Evolutionary conservation across 164 flowering plant genomes (phyloP), one percentile per base, ranked within the genome.

Genomic region (Annona squamosa): DNA sequence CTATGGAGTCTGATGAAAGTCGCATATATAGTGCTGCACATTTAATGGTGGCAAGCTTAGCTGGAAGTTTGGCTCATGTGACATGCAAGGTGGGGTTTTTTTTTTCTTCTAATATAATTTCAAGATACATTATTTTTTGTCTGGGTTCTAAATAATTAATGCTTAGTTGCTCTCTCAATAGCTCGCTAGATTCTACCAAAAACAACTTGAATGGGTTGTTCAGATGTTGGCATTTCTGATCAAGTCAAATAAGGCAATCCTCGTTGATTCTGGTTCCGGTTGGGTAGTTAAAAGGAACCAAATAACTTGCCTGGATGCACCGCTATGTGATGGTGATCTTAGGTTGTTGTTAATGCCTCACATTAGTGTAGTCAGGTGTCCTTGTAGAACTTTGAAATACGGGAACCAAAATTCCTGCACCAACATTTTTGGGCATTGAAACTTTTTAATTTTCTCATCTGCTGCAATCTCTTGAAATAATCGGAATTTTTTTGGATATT

Each of bases 21-120:
- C 94, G 93, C 42, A 90, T 92, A 75, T 82, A 81, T 69, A 91
- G 90, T 87, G 92, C 99, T 56, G 99, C 99, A 48, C 97, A 92
- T 73, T 83, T 90, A 84, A 96, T 93, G 97, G 99, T 92, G 67
- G 97, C 95, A 56, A 89, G 98, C 77, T 81, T 96, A 73, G 92
- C 99, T 19, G 99, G 98, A 82, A 90, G 99, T 78, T 75, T 96
- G 65, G 99, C 99, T 77, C 99, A 96, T 87, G 99, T 93, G 37
- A 96, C 99, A 47, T 96, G 99, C 99, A 96, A 96, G 97, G 99
- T 96, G 63, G 56, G 46, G 37, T 75, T 44, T 57, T 41, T 5
- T 65, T 43, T 5, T 4, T 26, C 1, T 73, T 26, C 1, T 26
- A 26, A 26, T 37, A 17, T 2, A 56, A 56, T 6, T 56, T 56